These are phyloP conservation scores for Suhomyces bokatorum DNA, from an alignment of 1,139 yeast genomes.

Conservation along the genomic window DNA sequence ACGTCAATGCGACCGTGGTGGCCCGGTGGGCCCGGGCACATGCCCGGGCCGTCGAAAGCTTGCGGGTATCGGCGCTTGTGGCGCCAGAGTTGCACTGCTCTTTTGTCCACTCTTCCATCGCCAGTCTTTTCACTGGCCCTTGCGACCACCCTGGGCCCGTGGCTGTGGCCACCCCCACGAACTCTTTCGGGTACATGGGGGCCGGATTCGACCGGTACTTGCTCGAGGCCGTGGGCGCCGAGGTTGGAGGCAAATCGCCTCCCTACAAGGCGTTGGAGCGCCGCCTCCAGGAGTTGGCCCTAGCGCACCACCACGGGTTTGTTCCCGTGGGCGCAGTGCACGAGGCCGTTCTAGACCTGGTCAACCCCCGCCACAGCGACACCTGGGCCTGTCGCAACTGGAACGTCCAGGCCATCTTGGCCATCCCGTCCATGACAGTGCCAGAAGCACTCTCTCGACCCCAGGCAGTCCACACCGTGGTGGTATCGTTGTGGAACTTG, in stretches of 20 bases:
- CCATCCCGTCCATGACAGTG: conserved; percentile 18
- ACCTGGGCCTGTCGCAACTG: conserved; percentile 7
- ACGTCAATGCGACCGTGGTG: not conserved
- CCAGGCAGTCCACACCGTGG: conserved; percentile 8
- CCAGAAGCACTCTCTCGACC: conserved; percentile 13
- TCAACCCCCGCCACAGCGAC: conserved; percentile 13
- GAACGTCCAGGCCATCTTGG: conserved; percentile 4
- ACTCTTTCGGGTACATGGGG: conserved; percentile 29
- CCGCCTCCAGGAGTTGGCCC: conserved; percentile 18
- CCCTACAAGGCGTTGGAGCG: conserved; percentile 17
- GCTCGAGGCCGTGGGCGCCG: conserved; percentile 18
- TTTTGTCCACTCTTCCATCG: not conserved
- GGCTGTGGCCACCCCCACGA: conserved; percentile 23
- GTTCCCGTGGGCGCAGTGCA: conserved; percentile 21
- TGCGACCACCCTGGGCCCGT: not conserved
- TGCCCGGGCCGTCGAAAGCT: not conserved
- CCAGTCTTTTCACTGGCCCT: not conserved
- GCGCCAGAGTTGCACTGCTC: not conserved
- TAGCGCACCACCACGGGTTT: conserved; percentile 21
- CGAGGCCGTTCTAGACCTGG: conserved; percentile 15
- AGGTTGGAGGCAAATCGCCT: not conserved
- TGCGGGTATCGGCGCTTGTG: not conserved
- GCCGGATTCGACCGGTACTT: conserved; percentile 30
- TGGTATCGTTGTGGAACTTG: conserved; percentile 27
- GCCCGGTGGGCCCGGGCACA: not conserved